These are phyloP conservation scores for Diplodia seriata DNA, from an alignment of 2,329 filamentous ascomycete genomes.

Conservation along the genomic window DNA sequence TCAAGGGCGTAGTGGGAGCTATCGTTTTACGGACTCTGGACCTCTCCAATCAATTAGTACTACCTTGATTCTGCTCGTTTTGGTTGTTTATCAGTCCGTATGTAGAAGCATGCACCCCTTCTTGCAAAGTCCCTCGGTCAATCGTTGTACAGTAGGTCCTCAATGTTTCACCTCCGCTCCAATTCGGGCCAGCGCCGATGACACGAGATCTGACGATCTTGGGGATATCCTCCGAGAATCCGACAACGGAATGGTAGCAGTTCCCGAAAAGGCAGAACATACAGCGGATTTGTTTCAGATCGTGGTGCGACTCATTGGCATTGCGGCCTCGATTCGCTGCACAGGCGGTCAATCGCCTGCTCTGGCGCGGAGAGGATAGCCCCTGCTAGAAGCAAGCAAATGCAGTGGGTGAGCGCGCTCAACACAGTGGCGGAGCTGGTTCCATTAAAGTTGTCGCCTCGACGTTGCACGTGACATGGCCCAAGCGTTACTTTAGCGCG, in stretches of 20 bases:
- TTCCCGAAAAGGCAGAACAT: slow-evolving; percentile 22
- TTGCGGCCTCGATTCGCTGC: background rate
- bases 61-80: background rate
- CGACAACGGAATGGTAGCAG: slow-evolving; percentile 5
- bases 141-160: slow-evolving; percentile 5
- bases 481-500: slow-evolving; percentile 15
- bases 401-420: background rate
- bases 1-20: slow-evolving; percentile 1
- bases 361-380: background rate
- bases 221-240: slow-evolving; percentile 17
- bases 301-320: background rate
- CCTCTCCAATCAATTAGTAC: slow-evolving; percentile 30
- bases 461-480: slow-evolving; percentile 15
- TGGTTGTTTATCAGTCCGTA: background rate
- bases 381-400: background rate
- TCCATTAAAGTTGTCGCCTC: background rate
- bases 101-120: background rate
- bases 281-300: slow-evolving; percentile 19
- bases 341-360: background rate
- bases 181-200: background rate
- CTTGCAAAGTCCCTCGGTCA: background rate
- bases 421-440: background rate
- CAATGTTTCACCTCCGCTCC: background rate
- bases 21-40: background rate
- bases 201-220: slow-evolving; percentile 19